Conservation (phyloP, 257 asterid species). For the Ballota nigra region DNA sequence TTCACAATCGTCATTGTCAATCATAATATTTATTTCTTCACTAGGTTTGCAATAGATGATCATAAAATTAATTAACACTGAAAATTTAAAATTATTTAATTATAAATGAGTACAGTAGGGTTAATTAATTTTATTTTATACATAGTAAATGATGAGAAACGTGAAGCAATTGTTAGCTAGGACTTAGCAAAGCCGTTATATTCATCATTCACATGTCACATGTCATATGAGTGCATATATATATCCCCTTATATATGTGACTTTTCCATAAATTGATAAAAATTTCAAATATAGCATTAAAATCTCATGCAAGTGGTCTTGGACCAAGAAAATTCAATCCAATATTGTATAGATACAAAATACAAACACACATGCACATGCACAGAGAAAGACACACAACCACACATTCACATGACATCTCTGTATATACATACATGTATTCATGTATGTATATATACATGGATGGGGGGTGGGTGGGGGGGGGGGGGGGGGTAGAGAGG, state of each 20-base stretch:
- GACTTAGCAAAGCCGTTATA: not conserved
- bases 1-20: not conserved
- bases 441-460: not conserved
- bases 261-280: conserved; percentile 21
- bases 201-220: not conserved
- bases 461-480: conserved; percentile 11
- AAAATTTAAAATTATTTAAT: not conserved
- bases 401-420: conserved; percentile 12
- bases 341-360: conserved; percentile 28
- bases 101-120: too few relatives aligned
- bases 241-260: not conserved
- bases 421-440: not conserved
- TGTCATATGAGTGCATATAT: not conserved
- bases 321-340: conserved; percentile 34
- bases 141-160: not conserved
- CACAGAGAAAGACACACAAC: conserved; percentile 25
- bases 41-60: not conserved
- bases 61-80: too few relatives aligned
- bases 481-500: conserved; percentile 10
- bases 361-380: conserved; percentile 34
- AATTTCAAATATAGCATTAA: conserved; percentile 21
- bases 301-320: conserved; percentile 27
- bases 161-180: not conserved
- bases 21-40: not conserved
- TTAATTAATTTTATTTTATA: not conserved